Conservation (phyloP, 2,329 filamentous ascomycete species). For the Pyrenophora seminiperda region DNA sequence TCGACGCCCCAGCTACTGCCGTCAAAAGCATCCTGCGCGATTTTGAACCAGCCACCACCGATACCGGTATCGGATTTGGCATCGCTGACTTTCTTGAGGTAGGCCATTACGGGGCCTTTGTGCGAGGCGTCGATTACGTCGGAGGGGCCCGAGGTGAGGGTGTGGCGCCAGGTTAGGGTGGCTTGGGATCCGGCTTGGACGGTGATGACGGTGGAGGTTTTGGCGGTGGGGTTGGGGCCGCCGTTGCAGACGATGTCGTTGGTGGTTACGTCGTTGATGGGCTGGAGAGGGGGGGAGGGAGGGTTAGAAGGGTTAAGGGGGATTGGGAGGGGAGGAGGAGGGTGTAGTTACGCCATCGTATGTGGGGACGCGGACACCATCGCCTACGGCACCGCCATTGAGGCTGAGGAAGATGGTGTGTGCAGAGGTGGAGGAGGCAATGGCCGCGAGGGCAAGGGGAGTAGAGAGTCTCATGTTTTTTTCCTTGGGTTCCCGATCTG, state of each 20-base stretch:
- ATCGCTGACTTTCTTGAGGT: slow-evolving; percentile 61
- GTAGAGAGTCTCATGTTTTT: slow-evolving; percentile 39
- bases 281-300: slow-evolving; percentile 43
- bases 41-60: slow-evolving; percentile 32
- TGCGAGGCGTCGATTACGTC: slow-evolving; percentile 64
- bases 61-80: slow-evolving; percentile 46
- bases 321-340: background rate
- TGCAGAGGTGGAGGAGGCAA: slow-evolving; percentile 48
- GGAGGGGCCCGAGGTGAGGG: slow-evolving; percentile 52
- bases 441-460: slow-evolving; percentile 31
- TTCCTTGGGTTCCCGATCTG: background rate
- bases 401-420: slow-evolving; percentile 60
- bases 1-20: slow-evolving; percentile 43
- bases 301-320: slow-evolving; percentile 33
- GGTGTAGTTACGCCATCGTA: slow-evolving; percentile 38
- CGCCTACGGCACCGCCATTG: slow-evolving; percentile 54
- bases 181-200: slow-evolving; percentile 56
- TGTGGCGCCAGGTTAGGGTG: slow-evolving; percentile 64
- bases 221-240: slow-evolving; percentile 55
- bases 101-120: slow-evolving; percentile 62
- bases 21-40: slow-evolving; percentile 45
- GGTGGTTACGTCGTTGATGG: slow-evolving; percentile 60
- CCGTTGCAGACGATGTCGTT: slow-evolving; percentile 64
- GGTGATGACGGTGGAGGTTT: slow-evolving; percentile 44
- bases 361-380: slow-evolving; percentile 58